Evolutionary conservation across 2,329 filamentous ascomycete species (phyloP), one percentile per base, ranked within the genome.

Genomic region (Penicillium vulpinum): DNA sequence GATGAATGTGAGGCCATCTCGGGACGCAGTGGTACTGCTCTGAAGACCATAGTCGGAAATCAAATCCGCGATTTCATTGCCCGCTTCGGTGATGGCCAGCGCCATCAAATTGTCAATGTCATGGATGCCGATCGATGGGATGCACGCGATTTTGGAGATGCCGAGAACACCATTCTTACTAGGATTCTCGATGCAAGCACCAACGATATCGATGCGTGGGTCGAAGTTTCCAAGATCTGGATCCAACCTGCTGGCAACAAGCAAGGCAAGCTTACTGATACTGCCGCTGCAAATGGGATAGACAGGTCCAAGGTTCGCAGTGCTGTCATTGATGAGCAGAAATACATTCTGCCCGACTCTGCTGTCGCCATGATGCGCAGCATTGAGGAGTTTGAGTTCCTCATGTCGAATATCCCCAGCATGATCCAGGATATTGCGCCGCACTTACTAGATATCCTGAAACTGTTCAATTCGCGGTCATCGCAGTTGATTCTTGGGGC

Each of bases 401-500:
- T 99, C 4, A 88, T 93, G 56, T 83, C 90, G 5, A 88, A 88
- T 31, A 93, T 97, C 56, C 93, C 94, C 1, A 93, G 89, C 59
- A 92, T 97, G 85, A 90, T 91, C 1, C 81, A 87, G 2, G 92
- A 97, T 57, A 88, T 97, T 51, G 89, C 91, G 0, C 80, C 84
- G 3, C 88, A 87, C 0, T 83, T 99, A 11, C 80, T 97, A 40
- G 88, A 94, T 22, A 96, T 95, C 69, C 82, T 97, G 15, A 90
- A 94, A 63, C 82, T 96, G 4, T 99, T 97, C 81, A 97, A 99
- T 74, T 97, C 92, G 2, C 88, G 94, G 21, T 92, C 92, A 56
- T 95, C 90, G n/a, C 94, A 99, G 72, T 84, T 99, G 56, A 97
- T 99, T 62, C 86, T 99, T 7, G 94, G 94, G 1, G 94, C 94